These are phyloP conservation scores for Aspergillus novoparasiticus DNA, from an alignment of 2,329 filamentous ascomycete genomes.

Conservation along the genomic window DNA sequence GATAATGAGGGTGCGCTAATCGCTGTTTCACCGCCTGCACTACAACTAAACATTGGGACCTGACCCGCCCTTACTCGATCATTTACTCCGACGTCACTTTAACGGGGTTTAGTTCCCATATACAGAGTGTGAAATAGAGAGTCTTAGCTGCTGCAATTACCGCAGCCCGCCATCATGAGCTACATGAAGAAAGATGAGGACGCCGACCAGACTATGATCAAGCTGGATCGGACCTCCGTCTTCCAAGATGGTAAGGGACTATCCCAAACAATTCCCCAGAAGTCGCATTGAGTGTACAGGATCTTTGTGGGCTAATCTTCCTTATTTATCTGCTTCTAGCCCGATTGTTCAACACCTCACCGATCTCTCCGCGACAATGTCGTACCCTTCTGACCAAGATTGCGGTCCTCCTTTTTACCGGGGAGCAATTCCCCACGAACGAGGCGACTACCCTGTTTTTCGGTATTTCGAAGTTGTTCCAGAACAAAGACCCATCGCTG, in stretches of 20 bases:
- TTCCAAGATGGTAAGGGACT: conserved; percentile 86
- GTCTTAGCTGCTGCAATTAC: conserved; percentile 31
- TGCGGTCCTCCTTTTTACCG: conserved; percentile 91
- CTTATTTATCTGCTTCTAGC: conserved; percentile 54
- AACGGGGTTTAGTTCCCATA: conserved; percentile 13
- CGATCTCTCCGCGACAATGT: conserved; percentile 95
- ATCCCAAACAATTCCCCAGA: conserved; percentile 21
- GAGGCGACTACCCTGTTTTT: conserved; percentile 99
- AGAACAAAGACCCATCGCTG: conserved; percentile 97
- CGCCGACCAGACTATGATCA: conserved; percentile 88
- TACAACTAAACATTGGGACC: conserved; percentile 17
- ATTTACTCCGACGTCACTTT: conserved; percentile 27
- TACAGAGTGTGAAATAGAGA: conserved; percentile 17
- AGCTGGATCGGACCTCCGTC: conserved; percentile 95
- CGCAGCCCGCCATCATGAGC: conserved; percentile 65
- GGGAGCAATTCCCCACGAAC: conserved; percentile 94
- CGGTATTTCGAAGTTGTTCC: conserved; percentile 97
- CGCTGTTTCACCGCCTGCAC: conserved; percentile 24
- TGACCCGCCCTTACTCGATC: conserved; percentile 27
- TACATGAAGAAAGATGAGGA: conserved; percentile 99
- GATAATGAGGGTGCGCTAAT: conserved; percentile 38
- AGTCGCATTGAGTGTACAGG: conserved; percentile 19
- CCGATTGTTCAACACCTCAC: conserved; percentile 95
- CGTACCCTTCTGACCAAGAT: conserved; percentile 97
- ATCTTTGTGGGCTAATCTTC: conserved; percentile 20